phyloP scores from a whole-genome alignment of 106 monocot species.

The Dioscorea alata region DNA sequence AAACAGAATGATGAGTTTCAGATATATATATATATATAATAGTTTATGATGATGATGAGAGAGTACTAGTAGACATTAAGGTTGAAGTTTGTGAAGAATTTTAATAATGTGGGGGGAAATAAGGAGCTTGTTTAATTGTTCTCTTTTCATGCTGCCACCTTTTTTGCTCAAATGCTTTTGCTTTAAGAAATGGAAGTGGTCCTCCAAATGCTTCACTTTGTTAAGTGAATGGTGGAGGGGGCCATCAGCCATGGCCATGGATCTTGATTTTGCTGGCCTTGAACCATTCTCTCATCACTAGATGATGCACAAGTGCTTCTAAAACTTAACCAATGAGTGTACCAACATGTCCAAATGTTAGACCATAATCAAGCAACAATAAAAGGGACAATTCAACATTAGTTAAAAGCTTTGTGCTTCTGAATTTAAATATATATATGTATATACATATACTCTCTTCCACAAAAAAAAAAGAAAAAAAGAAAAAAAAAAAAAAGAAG shows the following conservation, averaged over 20 bases:
- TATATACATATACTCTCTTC: not conserved
- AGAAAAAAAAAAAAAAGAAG: too few relatives aligned
- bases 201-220: not conserved
- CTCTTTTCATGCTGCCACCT: not conserved
- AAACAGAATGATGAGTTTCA: not conserved
- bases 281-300: not conserved
- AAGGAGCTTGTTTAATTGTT: too few relatives aligned
- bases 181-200: slow-evolving; percentile 3
- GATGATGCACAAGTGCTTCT: not conserved
- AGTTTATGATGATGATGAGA: not conserved
- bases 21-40: not conserved
- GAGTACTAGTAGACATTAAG: not conserved
- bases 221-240: not conserved
- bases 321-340: not conserved
- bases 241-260: not conserved
- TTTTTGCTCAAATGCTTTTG: not conserved
- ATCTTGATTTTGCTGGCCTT: not conserved
- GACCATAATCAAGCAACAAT: too few relatives aligned
- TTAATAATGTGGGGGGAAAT: not conserved
- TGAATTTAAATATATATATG: too few relatives aligned
- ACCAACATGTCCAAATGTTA: too few relatives aligned
- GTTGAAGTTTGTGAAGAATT: not conserved
- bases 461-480: too few relatives aligned
- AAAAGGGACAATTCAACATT: too few relatives aligned
- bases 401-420: too few relatives aligned